These are phyloP conservation scores for Cymodocea nodosa DNA, from an alignment of 116 monocot species.

Conservation along the genomic window DNA sequence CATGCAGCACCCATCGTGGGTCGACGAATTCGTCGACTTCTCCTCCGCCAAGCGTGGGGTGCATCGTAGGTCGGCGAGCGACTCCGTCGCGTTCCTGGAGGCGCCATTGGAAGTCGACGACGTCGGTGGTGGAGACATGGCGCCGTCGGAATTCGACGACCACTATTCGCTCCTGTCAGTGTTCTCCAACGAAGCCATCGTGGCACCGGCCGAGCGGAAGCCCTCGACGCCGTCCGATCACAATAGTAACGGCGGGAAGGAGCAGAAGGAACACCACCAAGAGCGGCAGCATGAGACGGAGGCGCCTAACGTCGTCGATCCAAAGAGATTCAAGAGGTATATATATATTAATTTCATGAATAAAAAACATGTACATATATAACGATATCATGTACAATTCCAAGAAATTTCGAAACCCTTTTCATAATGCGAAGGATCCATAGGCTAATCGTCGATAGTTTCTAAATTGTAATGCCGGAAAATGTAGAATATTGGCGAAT, in stretches of 20 bases:
- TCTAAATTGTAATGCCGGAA: too few relatives aligned
- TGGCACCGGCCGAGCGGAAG: constrained; percentile 5
- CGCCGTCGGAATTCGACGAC: constrained; percentile 37
- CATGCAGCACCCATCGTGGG: constrained; percentile 24
- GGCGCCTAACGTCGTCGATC: constrained; percentile 28
- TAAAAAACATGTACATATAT: too few relatives aligned
- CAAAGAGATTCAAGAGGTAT: constrained; percentile 91
- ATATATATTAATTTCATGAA: too few relatives aligned
- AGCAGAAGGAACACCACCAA: background rate
- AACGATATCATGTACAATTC: too few relatives aligned
- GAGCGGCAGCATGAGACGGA: constrained; percentile 5
- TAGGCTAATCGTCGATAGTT: too few relatives aligned
- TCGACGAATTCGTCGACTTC: constrained; percentile 77
- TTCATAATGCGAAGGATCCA: too few relatives aligned
- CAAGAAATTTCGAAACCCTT: too few relatives aligned
- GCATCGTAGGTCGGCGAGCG: constrained; percentile 46
- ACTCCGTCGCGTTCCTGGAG: constrained; percentile 44
- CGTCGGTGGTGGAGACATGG: background rate
- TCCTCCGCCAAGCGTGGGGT: constrained; percentile 24
- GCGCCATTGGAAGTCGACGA: background rate
- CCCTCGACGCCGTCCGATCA: constrained; percentile 16
- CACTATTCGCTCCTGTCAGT: constrained; percentile 56
- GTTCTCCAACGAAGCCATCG: constrained; percentile 37
- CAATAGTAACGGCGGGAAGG: constrained; percentile 18
- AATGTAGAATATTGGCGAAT: constrained; percentile 74